Percentiles rank a stretch among this genome's conserved stretches.
Evolutionary conservation across 192 early-diverging fungal species (phyloP).

Genomic region (Coemansia furcata): DNA sequence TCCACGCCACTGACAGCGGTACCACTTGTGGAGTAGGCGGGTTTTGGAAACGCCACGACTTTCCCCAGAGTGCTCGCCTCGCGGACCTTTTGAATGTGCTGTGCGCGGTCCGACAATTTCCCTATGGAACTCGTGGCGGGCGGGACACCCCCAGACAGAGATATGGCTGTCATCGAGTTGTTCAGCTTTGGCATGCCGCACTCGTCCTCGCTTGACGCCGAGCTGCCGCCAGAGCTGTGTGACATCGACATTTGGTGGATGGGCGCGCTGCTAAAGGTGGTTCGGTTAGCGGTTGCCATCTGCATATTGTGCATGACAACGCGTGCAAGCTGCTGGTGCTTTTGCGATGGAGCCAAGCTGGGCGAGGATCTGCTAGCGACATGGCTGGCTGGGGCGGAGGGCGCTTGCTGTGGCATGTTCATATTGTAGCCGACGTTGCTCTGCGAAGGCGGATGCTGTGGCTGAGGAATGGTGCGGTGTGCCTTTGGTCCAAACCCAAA

Average conservation of each 20-base stretch:
- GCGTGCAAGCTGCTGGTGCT: neutral
- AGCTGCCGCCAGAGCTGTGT: constrained; percentile 28
- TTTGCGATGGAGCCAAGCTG: neutral
- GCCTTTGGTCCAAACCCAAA: constrained; percentile 11
- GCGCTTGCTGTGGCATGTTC: neutral
- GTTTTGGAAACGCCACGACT: constrained; percentile 12
- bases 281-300: neutral
- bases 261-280: neutral
- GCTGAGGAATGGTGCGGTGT: neutral
- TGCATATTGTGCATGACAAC: constrained; percentile 1
- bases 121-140: neutral
- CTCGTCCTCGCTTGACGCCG: constrained; percentile 36
- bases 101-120: constrained; percentile 30
- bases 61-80: constrained; percentile 45
- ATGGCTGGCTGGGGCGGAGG: neutral
- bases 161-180: constrained; percentile 33
- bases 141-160: constrained; percentile 7
- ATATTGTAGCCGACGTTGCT: neutral
- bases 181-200: constrained; percentile 20
- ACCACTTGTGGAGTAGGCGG: neutral
- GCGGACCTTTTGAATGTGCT: constrained; percentile 39
- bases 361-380: neutral
- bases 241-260: constrained; percentile 2
- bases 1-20: neutral
- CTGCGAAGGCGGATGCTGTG: neutral